These are phyloP conservation scores for Ophiosphaerella narmari DNA, from an alignment of 2,329 filamentous ascomycete genomes.

Conservation along the genomic window DNA sequence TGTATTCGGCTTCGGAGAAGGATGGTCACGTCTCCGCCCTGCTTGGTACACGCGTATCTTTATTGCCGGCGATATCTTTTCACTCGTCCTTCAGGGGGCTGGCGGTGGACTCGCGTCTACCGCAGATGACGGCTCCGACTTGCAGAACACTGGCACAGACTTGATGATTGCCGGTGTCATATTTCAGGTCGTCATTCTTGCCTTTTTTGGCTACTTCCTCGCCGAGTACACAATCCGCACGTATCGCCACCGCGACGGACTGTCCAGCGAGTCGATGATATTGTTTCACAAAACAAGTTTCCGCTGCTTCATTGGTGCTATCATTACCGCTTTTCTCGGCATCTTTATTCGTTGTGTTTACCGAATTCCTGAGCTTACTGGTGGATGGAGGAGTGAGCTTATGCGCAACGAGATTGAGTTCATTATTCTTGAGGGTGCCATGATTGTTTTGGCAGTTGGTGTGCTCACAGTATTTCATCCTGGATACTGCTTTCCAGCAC, in stretches of 20 bases:
- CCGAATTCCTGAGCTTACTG: constrained; percentile 55
- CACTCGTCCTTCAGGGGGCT: constrained; percentile 62
- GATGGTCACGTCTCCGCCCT: constrained; percentile 35
- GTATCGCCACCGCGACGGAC: constrained; percentile 29
- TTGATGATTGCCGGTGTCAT: constrained; percentile 64
- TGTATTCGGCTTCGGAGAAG: constrained; percentile 58
- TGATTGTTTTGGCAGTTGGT: constrained; percentile 55
- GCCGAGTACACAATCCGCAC: constrained; percentile 44
- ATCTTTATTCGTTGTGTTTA: constrained; percentile 57
- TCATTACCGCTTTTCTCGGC: constrained; percentile 48
- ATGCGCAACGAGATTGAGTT: constrained; percentile 56
- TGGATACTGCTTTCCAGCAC: constrained; percentile 43
- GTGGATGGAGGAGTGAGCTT: constrained; percentile 52
- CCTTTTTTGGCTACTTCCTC: constrained; percentile 53
- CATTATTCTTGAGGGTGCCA: constrained; percentile 58
- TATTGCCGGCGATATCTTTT: constrained; percentile 62
- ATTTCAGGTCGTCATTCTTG: constrained; percentile 60
- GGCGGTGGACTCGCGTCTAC: constrained; percentile 63
- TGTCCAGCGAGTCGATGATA: constrained; percentile 20
- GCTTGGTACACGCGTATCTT: constrained; percentile 63
- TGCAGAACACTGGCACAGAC: constrained; percentile 54
- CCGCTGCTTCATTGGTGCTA: constrained; percentile 36
- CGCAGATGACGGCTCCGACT: constrained; percentile 47
- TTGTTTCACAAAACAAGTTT: constrained; percentile 32
- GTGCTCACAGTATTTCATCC: constrained; percentile 56